phyloP scores from a whole-genome alignment of 164 flowering plant genomes.

The Liriodendron chinense region DNA sequence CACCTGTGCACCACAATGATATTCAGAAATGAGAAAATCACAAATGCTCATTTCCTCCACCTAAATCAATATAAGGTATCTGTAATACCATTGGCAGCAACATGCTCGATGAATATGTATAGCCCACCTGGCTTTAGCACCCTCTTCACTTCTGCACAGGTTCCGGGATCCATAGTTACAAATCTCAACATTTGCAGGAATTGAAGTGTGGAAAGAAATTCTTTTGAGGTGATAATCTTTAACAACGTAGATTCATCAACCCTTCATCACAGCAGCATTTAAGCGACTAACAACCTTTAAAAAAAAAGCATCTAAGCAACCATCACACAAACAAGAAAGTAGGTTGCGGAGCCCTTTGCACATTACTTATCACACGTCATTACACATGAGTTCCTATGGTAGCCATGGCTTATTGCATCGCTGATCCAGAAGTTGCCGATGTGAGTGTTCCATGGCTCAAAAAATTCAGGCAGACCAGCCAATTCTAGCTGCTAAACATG shows the following conservation, averaged over 20 bases:
- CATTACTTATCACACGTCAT: too few species aligned
- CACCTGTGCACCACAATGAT: slow-evolving; percentile 44
- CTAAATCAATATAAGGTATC: background rate
- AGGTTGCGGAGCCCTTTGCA: too few species aligned
- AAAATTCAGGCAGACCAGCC: too few species aligned
- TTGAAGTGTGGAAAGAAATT: background rate
- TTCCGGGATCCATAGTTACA: background rate
- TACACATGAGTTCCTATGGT: too few species aligned
- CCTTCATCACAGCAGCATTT: background rate
- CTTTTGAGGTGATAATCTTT: background rate
- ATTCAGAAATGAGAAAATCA: background rate
- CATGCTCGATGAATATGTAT: slow-evolving; percentile 82
- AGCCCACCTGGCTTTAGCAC: slow-evolving; percentile 85
- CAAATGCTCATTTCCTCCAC: background rate
- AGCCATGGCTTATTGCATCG: too few species aligned
- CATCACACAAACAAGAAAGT: too few species aligned
- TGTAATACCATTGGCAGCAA: slow-evolving; percentile 73
- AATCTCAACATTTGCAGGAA: background rate
- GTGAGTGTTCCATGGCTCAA: too few species aligned
- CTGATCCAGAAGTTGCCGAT: too few species aligned
- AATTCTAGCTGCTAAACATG: too few species aligned
- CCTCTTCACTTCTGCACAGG: slow-evolving; percentile 63
- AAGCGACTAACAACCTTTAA: too few species aligned
- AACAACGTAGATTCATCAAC: background rate
- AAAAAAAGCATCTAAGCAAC: too few species aligned